Evolutionary conservation across 768 basidiomycete genomes (phyloP), one percentile per base, ranked within the genome.

Genomic region (Boletus barrowsii): DNA sequence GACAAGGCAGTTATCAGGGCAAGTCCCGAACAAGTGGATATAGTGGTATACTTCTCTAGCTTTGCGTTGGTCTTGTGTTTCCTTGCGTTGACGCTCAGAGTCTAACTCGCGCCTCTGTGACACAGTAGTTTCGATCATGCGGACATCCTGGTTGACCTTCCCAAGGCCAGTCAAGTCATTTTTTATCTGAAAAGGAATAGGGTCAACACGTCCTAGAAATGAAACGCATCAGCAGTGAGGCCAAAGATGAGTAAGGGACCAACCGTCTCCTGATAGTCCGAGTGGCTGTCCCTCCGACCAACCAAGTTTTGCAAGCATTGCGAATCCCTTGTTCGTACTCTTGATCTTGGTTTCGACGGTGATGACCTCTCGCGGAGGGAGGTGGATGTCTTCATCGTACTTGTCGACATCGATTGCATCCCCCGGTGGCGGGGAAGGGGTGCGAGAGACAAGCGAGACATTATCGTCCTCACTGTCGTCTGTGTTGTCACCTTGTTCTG

Each of bases 321-420:
- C 76, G 66, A 91, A 92, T 13, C 91, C 91, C 63, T 85, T 88
- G 71, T 93, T 93, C 36, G 82, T 79, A 40, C 80, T 76, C 66
- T 87, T 87, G 62, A 93, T 84, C 68, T 79, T 90, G 40, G 89
- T 92, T 47, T 93, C 86, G 51, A 92, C 82, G 9, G 91, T 92
- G 57, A 92, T 79, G 59, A 83, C 76, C 64, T 93, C 90, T 32
- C 74, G 79, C 45, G 75, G 75, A 5, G 75, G 64, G 10, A 77
- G 76, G 30, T 68, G 73, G 47, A 80, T 69, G 65, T 83, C 80
- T 64, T 88, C 85, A 60, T 90, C 87, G 65, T 88, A 88, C 62
- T 83, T 83, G 57, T 81, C 79, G 39, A 79, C 69, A 53, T 87
- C 82, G 80, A 81, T 83, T 29, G 68, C 62, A 57, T 80, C 76